Evolutionary conservation across 2,329 filamentous ascomycete genomes (phyloP), one percentile per base, ranked within the genome.

Genomic region (Zymoseptoria ardabiliae): DNA sequence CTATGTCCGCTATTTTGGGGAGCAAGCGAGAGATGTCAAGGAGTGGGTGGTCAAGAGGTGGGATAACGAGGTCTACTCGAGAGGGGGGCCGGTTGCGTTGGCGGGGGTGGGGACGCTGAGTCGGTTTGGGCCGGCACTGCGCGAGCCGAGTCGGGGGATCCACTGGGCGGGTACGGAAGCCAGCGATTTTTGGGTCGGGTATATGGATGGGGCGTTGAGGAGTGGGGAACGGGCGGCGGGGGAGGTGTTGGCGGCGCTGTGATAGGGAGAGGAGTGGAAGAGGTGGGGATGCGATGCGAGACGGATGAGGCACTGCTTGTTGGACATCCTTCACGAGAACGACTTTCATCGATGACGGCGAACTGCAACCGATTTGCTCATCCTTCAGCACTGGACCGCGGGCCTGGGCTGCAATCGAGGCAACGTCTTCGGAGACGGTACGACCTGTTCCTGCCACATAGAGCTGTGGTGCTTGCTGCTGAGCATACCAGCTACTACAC

Each of bases 121-220:
- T 9, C 58, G 58, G n/a, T 68, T 65, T 55, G 67, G 63, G 3
- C 19, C 30, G 11, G 63, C 58, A 25, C 51, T 70, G 21, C 58
- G 57, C 10, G 53, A 61, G 56, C n/a, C n/a, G n/a, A 58, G 55
- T 2, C 62, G 60, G 3, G 60, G 61, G 2, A 60, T 70, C 19
- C 59, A 66, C 58, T 70, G 67, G 61, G 68, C 68, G 17, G 68
- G 68, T 1, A 70, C 68, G 2, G 68, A 70, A 55, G 56, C 65
- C 11, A 59, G 62, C 7, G 30, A 55, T 17, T 66, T 63, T 48
- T 70, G 68, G 68, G 50, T 58, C 21, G 68, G 68, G 8, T 69
- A 67, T 45, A 70, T 70, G 65, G 67, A 69, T 53, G 68, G 67
- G 5, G 68, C 68, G 7, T 60, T 70, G 19, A 58, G 66, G 28